Conservation (phyloP, 805 yeast genomes). For the Hanseniaspora hatyaiensis region DNA sequence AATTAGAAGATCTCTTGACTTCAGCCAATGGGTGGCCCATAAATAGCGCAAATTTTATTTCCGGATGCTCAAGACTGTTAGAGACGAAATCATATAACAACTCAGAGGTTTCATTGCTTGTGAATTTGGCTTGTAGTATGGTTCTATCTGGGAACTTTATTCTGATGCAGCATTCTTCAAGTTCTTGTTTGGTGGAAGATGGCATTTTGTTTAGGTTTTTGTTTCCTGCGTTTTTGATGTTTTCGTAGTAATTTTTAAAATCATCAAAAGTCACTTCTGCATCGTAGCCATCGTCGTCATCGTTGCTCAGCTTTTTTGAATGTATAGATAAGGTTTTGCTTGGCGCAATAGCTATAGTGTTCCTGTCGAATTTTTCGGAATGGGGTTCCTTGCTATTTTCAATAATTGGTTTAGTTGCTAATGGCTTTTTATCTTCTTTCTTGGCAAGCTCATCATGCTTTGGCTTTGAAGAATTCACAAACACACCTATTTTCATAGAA, state of each 20-base stretch:
- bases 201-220: no score
- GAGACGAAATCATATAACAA: slow-evolving; percentile 27
- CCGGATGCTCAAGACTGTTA: slow-evolving; percentile 26
- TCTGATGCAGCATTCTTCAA: slow-evolving; percentile 35
- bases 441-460: background rate
- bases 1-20: slow-evolving; percentile 26
- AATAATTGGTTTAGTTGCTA: background rate
- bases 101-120: slow-evolving; percentile 33
- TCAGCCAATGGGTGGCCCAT: slow-evolving; percentile 39
- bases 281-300: slow-evolving; percentile 29
- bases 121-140: slow-evolving; percentile 40
- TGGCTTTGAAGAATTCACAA: no score
- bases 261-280: slow-evolving; percentile 42
- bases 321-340: slow-evolving; percentile 1
- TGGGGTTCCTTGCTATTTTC: background rate
- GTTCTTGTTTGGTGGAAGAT: slow-evolving; percentile 20
- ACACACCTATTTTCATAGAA: slow-evolving; percentile 10
- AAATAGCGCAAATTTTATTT: slow-evolving; percentile 31
- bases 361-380: slow-evolving; percentile 2
- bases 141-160: slow-evolving; percentile 49
- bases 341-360: slow-evolving; percentile 5
- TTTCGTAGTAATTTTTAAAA: slow-evolving; percentile 41
- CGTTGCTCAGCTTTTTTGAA: background rate
- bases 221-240: no score
- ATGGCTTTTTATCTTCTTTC: no score